Evolutionary conservation across 2,329 filamentous ascomycete genomes (phyloP).

Genomic region (Aspergillus chevalieri): DNA sequence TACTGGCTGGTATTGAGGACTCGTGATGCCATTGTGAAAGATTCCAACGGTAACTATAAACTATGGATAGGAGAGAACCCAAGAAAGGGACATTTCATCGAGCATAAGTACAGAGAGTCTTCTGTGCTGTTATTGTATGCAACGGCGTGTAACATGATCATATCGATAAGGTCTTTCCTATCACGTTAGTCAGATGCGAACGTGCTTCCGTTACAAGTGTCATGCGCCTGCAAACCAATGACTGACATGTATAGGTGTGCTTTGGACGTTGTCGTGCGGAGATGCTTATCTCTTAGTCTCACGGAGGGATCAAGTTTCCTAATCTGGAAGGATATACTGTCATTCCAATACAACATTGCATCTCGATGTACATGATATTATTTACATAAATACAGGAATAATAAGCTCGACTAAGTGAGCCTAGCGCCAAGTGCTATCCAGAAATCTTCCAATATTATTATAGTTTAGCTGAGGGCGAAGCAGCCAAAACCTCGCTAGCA

Average conservation of each 20-base stretch:
- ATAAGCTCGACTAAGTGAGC: no score
- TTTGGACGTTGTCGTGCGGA: neutral
- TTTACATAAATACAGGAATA: no score
- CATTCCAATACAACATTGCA: no score
- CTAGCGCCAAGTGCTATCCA: no score
- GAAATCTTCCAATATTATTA: neutral
- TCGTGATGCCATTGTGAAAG: neutral
- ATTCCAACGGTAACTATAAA: neutral
- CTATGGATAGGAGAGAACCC: neutral
- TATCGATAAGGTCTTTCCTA: slow-evolving; percentile 11
- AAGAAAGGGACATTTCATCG: neutral
- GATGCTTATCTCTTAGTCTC: neutral
- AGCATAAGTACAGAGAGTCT: neutral
- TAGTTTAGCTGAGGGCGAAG: neutral
- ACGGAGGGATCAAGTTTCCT: neutral
- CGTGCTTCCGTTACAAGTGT: neutral
- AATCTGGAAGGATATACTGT: neutral
- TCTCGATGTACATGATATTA: neutral
- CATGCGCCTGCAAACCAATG: neutral
- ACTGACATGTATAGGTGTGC: no score
- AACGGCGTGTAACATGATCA: neutral
- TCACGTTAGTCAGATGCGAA: slow-evolving; percentile 26
- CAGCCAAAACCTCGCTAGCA: neutral
- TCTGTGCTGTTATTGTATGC: neutral
- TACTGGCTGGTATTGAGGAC: slow-evolving; percentile 1